Evolutionary conservation across 2,329 filamentous ascomycete genomes (phyloP), one percentile per base, ranked within the genome.

Genomic region (Colletotrichum camelliae): DNA sequence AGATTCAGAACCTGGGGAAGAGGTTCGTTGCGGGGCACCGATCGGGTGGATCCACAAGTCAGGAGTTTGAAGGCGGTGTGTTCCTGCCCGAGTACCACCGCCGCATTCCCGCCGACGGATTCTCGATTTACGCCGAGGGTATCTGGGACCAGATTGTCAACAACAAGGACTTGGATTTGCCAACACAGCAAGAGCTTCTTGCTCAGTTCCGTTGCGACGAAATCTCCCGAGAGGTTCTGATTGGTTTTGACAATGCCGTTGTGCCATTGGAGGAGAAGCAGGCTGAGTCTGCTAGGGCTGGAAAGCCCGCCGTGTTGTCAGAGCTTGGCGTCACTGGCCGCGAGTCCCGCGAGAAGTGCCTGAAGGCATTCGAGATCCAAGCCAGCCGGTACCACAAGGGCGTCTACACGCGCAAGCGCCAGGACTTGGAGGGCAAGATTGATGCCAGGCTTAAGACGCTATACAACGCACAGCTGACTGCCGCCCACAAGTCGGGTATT

Each of bases 91-190:
- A 98, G 81, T 99, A 99, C 83, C 97, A 99, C 86, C 91, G 97
- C 77, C 91, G 97, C 73, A 99, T 99, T 78, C 97, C 97, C 13
- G 97, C 97, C 12, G 97, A 99, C 84, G 97, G 97, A n/a, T 97
- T 98, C 82, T 95, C 96, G 0, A 90, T 96, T 75, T 99, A 99
- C 81, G 96, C 97, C 1, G 93, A 97, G 83, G 95, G 96, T 55
- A 92, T 99, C 60, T 99, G 97, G 97, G 96, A 98, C 81, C 96
- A 98, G 86, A 99, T 99, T 82, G 96, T 98, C 80, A 94, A 96
- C 88, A 99, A 99, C 89, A 99, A 99, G 86, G 97, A 99, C 82
- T 89, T 99, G 70, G 97, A 99, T 85, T 86, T 99, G 75, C 97
- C 97, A 5, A 98, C 97, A 0, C 97, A 99, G 83, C 97, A 99